A percentile compares a stretch with the other conserved stretches of the same genome.
Conservation (phyloP, 164 flowering plant genomes). For the Magnolia sinica region DNA sequence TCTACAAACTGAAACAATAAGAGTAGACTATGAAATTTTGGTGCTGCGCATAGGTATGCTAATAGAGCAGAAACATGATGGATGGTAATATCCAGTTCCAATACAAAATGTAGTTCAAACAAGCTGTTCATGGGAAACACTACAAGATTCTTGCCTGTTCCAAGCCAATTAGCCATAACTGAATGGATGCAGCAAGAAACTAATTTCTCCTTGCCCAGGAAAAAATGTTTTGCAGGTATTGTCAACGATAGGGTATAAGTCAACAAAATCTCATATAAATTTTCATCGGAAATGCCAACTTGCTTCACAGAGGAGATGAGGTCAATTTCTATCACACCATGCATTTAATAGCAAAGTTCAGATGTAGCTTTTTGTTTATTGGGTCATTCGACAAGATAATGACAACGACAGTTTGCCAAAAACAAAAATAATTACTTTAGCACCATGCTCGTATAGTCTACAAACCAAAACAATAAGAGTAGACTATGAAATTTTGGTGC, state of each 20-base stretch:
- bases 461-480: slow-evolving; percentile 2
- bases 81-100: background rate
- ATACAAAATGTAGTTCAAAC: background rate
- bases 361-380: background rate
- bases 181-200: background rate
- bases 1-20: slow-evolving; percentile 3
- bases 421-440: background rate
- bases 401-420: background rate
- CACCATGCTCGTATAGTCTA: slow-evolving; percentile 22
- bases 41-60: background rate
- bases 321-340: background rate
- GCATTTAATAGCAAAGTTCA: background rate
- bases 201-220: background rate
- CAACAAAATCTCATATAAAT: background rate
- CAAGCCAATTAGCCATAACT: background rate
- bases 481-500: slow-evolving; percentile 15
- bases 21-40: slow-evolving; percentile 11
- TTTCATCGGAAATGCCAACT: background rate
- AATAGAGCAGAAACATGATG: too few species aligned
- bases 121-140: background rate
- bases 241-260: background rate
- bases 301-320: background rate
- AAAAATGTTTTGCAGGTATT: background rate
- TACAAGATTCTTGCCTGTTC: too few species aligned
- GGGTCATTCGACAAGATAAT: background rate